Conservation (phyloP, 1,284 basidiomycete genomes). For the Papiliotrema nemorosa region DNA sequence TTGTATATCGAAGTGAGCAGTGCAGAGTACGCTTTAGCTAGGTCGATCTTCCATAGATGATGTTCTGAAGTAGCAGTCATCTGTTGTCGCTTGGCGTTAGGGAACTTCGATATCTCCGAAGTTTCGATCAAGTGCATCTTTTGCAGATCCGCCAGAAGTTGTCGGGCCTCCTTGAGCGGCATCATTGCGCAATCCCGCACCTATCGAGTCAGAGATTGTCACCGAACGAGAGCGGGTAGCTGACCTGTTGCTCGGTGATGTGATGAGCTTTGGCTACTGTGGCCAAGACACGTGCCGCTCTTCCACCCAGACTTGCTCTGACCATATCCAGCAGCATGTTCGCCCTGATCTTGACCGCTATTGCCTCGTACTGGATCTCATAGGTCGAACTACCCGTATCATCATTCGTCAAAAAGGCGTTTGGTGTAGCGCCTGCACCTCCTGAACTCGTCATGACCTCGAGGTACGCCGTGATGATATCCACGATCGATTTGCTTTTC, state of each 20-base stretch:
- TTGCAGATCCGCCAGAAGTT: slow-evolving; percentile 72
- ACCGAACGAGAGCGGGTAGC: slow-evolving; percentile 23
- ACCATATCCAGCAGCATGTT: slow-evolving; percentile 75
- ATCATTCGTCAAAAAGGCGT: slow-evolving; percentile 60
- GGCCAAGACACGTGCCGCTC: slow-evolving; percentile 78
- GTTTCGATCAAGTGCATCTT: slow-evolving; percentile 76
- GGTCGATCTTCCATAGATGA: slow-evolving; percentile 80
- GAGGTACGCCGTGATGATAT: slow-evolving; percentile 35
- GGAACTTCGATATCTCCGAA: slow-evolving; percentile 84
- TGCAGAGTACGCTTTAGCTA: slow-evolving; percentile 71
- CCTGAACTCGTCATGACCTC: slow-evolving; percentile 38
- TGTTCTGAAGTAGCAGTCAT: slow-evolving; percentile 32
- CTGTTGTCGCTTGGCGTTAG: slow-evolving; percentile 68
- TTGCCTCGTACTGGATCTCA: slow-evolving; percentile 75
- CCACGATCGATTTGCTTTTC: slow-evolving; percentile 22
- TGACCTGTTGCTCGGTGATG: slow-evolving; percentile 89
- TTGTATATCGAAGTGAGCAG: slow-evolving; percentile 78
- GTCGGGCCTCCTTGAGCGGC: slow-evolving; percentile 79
- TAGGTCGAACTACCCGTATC: slow-evolving; percentile 56
- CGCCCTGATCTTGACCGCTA: slow-evolving; percentile 66
- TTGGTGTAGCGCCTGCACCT: slow-evolving; percentile 15
- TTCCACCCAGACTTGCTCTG: slow-evolving; percentile 76
- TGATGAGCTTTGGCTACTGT: slow-evolving; percentile 85
- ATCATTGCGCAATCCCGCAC: slow-evolving; percentile 92
- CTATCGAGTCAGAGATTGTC: slow-evolving; percentile 49